phyloP scores from a whole-genome alignment of 139 green algal species.

The Ettlia oleoabundans region DNA sequence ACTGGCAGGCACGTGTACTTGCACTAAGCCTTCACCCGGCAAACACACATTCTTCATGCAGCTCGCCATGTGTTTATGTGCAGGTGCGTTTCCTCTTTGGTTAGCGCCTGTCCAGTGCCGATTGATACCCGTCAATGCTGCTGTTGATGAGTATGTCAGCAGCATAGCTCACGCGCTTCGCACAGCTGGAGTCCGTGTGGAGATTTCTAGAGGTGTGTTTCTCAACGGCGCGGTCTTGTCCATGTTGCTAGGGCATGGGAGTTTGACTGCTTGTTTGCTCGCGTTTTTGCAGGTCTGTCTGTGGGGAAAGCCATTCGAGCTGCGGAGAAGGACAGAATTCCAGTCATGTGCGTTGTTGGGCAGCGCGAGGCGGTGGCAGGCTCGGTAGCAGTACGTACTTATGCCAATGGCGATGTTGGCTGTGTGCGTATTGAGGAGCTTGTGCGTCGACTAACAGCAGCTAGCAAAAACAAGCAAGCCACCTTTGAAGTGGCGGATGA shows the following conservation, averaged over 20 bases:
- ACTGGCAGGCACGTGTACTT: too few relatives aligned
- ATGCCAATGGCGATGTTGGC: constrained; percentile 70
- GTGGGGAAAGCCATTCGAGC: constrained; percentile 78
- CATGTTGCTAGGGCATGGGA: too few relatives aligned
- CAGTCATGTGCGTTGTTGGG: constrained; percentile 87
- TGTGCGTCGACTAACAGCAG: constrained; percentile 24
- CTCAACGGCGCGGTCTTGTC: too few relatives aligned
- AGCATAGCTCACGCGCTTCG: constrained; percentile 70
- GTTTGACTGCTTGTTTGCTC: not conserved
- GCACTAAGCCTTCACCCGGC: too few relatives aligned
- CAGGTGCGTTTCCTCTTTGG: constrained; percentile 32
- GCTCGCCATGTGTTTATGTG: not conserved
- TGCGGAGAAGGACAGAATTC: constrained; percentile 84
- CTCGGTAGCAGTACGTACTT: constrained; percentile 74
- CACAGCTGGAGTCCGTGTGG: constrained; percentile 63
- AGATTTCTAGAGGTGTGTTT: constrained; percentile 58
- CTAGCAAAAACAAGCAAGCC: constrained; percentile 10
- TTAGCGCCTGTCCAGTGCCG: constrained; percentile 72
- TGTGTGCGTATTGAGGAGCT: constrained; percentile 44
- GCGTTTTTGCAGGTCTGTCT: constrained; percentile 39
- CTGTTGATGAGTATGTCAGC: constrained; percentile 67
- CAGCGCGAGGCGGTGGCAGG: constrained; percentile 70
- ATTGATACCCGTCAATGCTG: constrained; percentile 85
- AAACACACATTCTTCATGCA: not conserved
- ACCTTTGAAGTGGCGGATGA: too few relatives aligned